A percentile compares a stretch with the other conserved stretches of the same genome.
Evolutionary conservation across 345 rosid genomes (phyloP).

Genomic region (Firmiana major): DNA sequence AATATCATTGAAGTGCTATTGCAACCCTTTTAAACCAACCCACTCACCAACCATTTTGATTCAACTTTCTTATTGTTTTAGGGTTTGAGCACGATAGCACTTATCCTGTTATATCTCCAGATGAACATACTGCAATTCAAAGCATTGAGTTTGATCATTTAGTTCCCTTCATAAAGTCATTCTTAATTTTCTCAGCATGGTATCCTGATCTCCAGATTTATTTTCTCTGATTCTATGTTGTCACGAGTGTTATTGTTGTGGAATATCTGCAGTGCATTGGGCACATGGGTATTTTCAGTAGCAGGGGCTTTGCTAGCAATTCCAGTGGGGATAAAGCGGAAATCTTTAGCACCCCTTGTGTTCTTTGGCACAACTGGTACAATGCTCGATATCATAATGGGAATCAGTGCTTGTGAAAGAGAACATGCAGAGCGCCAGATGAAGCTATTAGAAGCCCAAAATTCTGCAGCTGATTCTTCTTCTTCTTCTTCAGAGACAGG

Average conservation of each 20-base stretch:
- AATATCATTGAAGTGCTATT: not conserved
- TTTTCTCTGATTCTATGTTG: not conserved
- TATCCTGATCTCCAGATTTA: not conserved
- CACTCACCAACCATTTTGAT: not conserved
- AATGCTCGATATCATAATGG: slow-evolving; percentile 90
- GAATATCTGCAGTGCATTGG: slow-evolving; percentile 64
- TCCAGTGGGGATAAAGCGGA: slow-evolving; percentile 86
- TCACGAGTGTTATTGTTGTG: slow-evolving; percentile 10
- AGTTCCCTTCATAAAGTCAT: not conserved
- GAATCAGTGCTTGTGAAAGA: slow-evolving; percentile 84
- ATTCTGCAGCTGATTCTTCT: slow-evolving; percentile 31
- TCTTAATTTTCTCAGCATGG: not conserved
- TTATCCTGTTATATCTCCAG: not conserved
- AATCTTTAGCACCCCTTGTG: slow-evolving; percentile 84
- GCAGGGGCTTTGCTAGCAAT: slow-evolving; percentile 84
- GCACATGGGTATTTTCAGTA: slow-evolving; percentile 92
- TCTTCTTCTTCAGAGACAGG: slow-evolving; percentile 19
- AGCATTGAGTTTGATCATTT: not conserved
- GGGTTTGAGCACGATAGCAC: not conserved
- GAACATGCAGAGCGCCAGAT: slow-evolving; percentile 96
- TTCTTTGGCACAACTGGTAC: slow-evolving; percentile 97
- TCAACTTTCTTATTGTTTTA: not conserved
- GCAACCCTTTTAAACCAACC: not conserved
- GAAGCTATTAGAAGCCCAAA: slow-evolving; percentile 68
- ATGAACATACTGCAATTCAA: not conserved